Conservation (phyloP, 176 grass and related monocot species). For the Lolium multiflorum region DNA sequence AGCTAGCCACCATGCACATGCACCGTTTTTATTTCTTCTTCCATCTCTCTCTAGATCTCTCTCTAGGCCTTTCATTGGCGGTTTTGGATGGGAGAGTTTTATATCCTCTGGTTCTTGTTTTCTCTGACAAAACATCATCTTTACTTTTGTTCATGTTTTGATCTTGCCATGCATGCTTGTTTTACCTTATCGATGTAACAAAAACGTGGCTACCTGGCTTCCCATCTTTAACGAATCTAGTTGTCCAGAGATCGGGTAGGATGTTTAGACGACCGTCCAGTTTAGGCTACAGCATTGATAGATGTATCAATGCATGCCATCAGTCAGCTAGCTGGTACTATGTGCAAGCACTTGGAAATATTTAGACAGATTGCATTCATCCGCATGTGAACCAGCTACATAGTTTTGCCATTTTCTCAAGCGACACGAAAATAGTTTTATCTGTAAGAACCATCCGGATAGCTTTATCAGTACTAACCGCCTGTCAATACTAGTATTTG, state of each 20-base stretch:
- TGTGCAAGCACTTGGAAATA: too few relatives aligned
- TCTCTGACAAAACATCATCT: constrained; percentile 22
- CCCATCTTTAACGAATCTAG: constrained; percentile 8
- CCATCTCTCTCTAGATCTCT: not conserved
- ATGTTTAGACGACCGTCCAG: not conserved
- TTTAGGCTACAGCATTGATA: not conserved
- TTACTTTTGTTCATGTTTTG: constrained; percentile 16
- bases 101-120: not conserved
- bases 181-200: constrained; percentile 4
- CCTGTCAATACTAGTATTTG: too few relatives aligned
- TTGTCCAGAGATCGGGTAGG: not conserved
- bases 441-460: too few relatives aligned
- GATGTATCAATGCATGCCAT: not conserved
- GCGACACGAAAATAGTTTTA: too few relatives aligned
- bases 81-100: constrained; percentile 1
- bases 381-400: too few relatives aligned
- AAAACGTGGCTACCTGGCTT: not conserved
- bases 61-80: constrained; percentile 4
- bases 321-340: too few relatives aligned
- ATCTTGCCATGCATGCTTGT: constrained; percentile 23
- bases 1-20: constrained; percentile 12
- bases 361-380: too few relatives aligned
- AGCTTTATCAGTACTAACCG: too few relatives aligned
- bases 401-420: too few relatives aligned
- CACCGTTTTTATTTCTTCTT: not conserved